Conservation (phyloP, 805 yeast genomes). For the Jamesozyma gamospora region DNA sequence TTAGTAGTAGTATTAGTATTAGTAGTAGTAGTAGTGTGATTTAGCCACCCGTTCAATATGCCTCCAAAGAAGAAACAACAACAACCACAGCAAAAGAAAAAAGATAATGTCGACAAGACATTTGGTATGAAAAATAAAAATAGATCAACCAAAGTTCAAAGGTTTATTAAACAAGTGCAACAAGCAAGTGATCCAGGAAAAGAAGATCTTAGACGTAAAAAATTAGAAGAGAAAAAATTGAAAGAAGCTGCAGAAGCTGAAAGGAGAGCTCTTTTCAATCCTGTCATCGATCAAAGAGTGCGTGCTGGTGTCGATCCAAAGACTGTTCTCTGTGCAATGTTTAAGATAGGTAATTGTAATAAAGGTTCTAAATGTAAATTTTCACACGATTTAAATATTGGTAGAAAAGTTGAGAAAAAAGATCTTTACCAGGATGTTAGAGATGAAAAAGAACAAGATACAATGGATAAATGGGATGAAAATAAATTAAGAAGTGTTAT, state of each 20-base stretch:
- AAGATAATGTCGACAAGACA: constrained; percentile 78
- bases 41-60: too few relatives aligned
- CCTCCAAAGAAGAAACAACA: constrained; percentile 65
- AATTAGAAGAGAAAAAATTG: constrained; percentile 75
- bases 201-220: constrained; percentile 64
- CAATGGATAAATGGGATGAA: constrained; percentile 97
- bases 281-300: constrained; percentile 68
- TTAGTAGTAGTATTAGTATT: too few relatives aligned
- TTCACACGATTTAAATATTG: constrained; percentile 78
- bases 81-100: constrained; percentile 44
- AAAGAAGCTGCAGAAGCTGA: constrained; percentile 84
- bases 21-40: too few relatives aligned
- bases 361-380: constrained; percentile 81
- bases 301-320: constrained; percentile 98
- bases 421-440: constrained; percentile 90
- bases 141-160: constrained; percentile 84
- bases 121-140: constrained; percentile 95
- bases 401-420: constrained; percentile 79
- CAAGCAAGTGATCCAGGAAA: constrained; percentile 51
- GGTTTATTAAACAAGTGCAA: constrained; percentile 59
- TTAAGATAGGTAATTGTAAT: constrained; percentile 78
- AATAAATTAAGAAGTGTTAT: constrained; percentile 84
- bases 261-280: constrained; percentile 66
- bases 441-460: constrained; percentile 57
- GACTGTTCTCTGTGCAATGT: constrained; percentile 79